Evolutionary conservation across 495 filamentous ascomycete species (phyloP), one percentile per base, ranked within the genome.

Genomic region (Xylaria bambusicola): DNA sequence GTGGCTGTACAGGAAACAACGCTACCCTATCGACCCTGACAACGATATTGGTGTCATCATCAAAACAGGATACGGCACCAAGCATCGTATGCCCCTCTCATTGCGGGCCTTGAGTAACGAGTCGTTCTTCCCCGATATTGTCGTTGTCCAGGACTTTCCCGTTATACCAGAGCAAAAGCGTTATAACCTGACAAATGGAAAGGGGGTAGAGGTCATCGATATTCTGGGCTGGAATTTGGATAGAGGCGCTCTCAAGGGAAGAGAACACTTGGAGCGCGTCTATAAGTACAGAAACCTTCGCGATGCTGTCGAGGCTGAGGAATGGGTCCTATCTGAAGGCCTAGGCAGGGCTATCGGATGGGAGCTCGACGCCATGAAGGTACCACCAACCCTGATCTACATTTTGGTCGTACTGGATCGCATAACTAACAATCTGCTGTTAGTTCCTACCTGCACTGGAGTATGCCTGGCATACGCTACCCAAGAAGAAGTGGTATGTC

Each of bases 321-420:
- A 78, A 38, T 65, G 67, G 52, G 71, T 73, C 40, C n/a, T 62
- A 10, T 71, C 75, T 8, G 61, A 66, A 15, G 44, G 65, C 10
- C 52, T 75, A n/a, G 72, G 72, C 17, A 66, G 66, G 36, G 56
- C 60, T 2, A 73, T 72, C 49, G 78, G 78, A 9, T 80, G 76
- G 78, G 77, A 81, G 54, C 56, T 81, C 7, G 78, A 81, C 54
- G 75, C 77, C 1, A 68, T 81, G 59, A 81, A 80, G 74, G 77
- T 78, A 52, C 57, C 7, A n/a, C 35, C 26, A n/a, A 40, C 20
- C 36, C 20, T 9, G 17, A 23, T 2, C 26, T 23, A 18, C 15
- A 13, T 5, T 33, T 18, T 35, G 3, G 7, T 31, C 18, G n/a
- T 27, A 24, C 17, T 15, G 12, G 6, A 54, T 35, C n/a, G 13